These are phyloP conservation scores for Codiaeum variegatum DNA, from an alignment of 441 rosid genomes.

Conservation along the genomic window DNA sequence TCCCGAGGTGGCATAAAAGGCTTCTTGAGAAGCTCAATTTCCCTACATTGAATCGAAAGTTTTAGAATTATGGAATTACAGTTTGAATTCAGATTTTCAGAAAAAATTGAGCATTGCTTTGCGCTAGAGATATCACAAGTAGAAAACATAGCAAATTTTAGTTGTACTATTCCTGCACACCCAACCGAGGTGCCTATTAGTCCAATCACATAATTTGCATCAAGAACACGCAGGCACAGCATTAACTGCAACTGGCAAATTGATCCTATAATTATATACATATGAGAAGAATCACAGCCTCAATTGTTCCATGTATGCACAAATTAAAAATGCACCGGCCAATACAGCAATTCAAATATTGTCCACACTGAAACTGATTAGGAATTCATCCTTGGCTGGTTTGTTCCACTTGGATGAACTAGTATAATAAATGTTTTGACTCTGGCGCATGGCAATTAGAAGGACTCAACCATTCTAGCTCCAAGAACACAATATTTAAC, in stretches of 20 bases:
- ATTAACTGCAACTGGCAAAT: too few relatives aligned
- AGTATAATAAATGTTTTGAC: not conserved
- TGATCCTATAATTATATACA: too few relatives aligned
- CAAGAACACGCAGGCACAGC: too few relatives aligned
- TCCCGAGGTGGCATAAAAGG: constrained; percentile 69
- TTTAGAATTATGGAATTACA: constrained; percentile 8
- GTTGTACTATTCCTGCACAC: not conserved
- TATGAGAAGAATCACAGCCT: too few relatives aligned
- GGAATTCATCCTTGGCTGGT: not conserved
- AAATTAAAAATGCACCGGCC: not conserved
- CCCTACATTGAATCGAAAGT: constrained; percentile 42
- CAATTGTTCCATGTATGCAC: not conserved
- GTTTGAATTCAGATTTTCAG: not conserved
- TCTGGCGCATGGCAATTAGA: too few relatives aligned
- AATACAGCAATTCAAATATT: not conserved
- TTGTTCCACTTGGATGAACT: not conserved
- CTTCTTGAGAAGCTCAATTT: constrained; percentile 67
- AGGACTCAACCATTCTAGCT: not conserved
- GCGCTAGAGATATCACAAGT: not conserved
- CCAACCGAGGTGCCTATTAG: not conserved
- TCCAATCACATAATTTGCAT: too few relatives aligned
- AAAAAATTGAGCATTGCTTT: constrained; percentile 1
- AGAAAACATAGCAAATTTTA: not conserved
- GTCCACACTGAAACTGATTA: not conserved
- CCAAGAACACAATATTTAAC: not conserved